Base-by-base conservation (phyloP, 2,329 filamentous ascomycete genomes). In the Teratosphaeria destructans region DNA sequence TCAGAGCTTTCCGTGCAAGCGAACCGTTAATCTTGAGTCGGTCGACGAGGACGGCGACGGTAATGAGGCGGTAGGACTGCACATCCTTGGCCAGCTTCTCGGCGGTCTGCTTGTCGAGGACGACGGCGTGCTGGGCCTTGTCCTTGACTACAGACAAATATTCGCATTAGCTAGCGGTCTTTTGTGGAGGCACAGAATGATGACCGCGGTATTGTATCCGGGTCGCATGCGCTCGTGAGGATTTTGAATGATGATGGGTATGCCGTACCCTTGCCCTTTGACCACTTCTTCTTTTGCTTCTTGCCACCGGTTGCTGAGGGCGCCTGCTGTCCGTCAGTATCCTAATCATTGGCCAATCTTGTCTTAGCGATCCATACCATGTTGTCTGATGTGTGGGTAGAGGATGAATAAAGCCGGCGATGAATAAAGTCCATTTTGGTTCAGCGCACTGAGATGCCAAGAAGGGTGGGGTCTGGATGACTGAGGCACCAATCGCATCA, bases 61-160 rank as follows among this genome's bases (percentile, higher is more conserved):
- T 97, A 82, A 99, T 91, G 79, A 99, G 91, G 77, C 94, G 91
- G 89, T 97, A 99, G 68, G 94, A 96, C 82, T 97, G 94, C 74
- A 99, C 95, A 86, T 99, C 94, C 85, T 99, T 99, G 85, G 96
- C 89, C 79, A 99, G 91, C 85, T 95, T 96, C 82, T 99, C 94
- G 71, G 88, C 89, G 76, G 88, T 96, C 81, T 83, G 77, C 87
- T 99, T 99, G 85, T 99, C 94, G 82, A 99, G 90, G 77, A 97
- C 85, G 81, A 99, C 94, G 80, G 89, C 90, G 86, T 99, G 94
- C 80, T 97, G 89, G 81, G 94, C 93, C 92, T 99, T 99, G 87
- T 99, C 94, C 94, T 99, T 99, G 85, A 99, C 61, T 63, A 53
- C 34, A 32, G n/a, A 23, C 32, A 34, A 6, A 37, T 4, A 14